Conservation (phyloP, 306 rosid species). For the Crotalaria pallida region DNA sequence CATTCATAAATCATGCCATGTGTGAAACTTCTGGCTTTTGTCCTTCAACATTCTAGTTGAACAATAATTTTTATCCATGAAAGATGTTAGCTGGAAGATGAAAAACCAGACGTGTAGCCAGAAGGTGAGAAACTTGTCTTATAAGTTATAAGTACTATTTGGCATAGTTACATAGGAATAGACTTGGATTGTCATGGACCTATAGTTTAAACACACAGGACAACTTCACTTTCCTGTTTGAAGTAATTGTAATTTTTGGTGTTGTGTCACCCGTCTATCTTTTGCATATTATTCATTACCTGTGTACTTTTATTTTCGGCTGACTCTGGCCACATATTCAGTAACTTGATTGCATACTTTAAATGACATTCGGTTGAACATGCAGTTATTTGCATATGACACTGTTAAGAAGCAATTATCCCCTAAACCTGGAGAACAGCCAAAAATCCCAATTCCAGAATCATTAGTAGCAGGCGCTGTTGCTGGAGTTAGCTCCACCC, state of each 20-base stretch:
- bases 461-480: conserved; percentile 74
- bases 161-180: not conserved
- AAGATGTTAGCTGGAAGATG: not conserved
- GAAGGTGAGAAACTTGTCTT: not conserved
- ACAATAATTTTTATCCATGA: not conserved
- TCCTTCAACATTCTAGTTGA: not conserved
- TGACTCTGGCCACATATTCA: not conserved
- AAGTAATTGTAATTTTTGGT: no score
- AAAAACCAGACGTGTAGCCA: not conserved
- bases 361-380: not conserved
- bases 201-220: no score
- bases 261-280: no score
- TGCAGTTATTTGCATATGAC: conserved; percentile 72
- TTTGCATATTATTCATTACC: not conserved
- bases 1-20: not conserved
- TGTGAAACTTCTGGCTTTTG: not conserved
- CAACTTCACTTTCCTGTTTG: no score
- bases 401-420: conserved; percentile 55
- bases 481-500: conserved; percentile 76
- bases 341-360: not conserved
- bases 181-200: not conserved
- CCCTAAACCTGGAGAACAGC: conserved; percentile 49
- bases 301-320: not conserved
- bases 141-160: no score
- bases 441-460: conserved; percentile 46